Conservation (phyloP, 176 grass and related monocot genomes). For the Musa itinerans region DNA sequence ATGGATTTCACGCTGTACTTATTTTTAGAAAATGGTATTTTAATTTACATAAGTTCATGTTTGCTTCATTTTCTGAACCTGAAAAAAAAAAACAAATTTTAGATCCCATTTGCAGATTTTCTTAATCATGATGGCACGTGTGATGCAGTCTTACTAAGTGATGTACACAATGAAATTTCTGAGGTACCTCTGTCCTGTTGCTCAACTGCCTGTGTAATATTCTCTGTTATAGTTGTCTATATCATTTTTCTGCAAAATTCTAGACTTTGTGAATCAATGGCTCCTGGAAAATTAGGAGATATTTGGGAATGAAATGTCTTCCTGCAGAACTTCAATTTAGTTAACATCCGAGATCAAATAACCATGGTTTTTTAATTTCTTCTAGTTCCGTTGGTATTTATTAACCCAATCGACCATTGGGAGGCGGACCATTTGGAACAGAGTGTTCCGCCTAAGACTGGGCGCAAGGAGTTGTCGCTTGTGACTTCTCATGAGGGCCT, state of each 20-base stretch:
- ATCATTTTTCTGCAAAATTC: neutral
- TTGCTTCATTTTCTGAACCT: conserved; percentile 14
- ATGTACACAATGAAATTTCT: conserved; percentile 46
- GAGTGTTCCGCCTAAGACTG: too few species aligned
- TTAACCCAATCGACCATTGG: too few species aligned
- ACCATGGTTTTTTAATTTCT: neutral
- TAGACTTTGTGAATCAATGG: neutral
- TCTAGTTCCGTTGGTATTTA: too few species aligned
- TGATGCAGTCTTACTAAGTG: conserved; percentile 40
- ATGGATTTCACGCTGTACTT: conserved; percentile 20
- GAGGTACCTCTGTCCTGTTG: conserved; percentile 39
- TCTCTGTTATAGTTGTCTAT: neutral
- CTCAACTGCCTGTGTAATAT: neutral
- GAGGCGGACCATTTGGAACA: too few species aligned
- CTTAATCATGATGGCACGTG: conserved; percentile 60
- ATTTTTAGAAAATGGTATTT: neutral
- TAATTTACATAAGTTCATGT: neutral
- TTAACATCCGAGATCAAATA: neutral
- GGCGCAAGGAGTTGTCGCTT: too few species aligned
- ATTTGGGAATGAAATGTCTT: neutral
- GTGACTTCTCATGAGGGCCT: too few species aligned
- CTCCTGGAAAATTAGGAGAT: neutral
- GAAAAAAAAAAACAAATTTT: conserved; percentile 28
- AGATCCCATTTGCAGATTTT: conserved; percentile 98
- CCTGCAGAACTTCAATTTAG: neutral